These are phyloP conservation scores for Raffaelea deltoideospora DNA, from an alignment of 2,329 filamentous ascomycete species.

Conservation along the genomic window DNA sequence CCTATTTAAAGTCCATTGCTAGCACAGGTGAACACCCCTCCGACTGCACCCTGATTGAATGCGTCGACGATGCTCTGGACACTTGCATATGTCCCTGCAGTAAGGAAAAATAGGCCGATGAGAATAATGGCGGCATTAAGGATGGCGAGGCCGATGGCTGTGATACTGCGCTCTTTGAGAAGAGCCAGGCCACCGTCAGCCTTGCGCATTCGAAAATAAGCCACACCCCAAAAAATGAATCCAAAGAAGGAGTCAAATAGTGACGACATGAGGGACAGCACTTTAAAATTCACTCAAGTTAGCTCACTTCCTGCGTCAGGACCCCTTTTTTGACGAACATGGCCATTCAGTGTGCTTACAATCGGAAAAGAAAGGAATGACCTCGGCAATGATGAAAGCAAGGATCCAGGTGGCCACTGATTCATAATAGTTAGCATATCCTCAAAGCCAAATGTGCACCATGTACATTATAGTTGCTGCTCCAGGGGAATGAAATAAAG, in stretches of 20 bases:
- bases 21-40: slow-evolving; percentile 59
- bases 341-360: no score
- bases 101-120: slow-evolving; percentile 68
- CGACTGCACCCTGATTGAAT: slow-evolving; percentile 49
- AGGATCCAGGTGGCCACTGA: slow-evolving; percentile 57
- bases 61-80: slow-evolving; percentile 62
- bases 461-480: no score
- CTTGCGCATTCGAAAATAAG: slow-evolving; percentile 61
- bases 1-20: slow-evolving; percentile 51
- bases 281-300: slow-evolving; percentile 15
- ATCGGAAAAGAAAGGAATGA: slow-evolving; percentile 86
- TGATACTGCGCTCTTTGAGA: slow-evolving; percentile 35
- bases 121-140: slow-evolving; percentile 61
- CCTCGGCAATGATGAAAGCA: slow-evolving; percentile 84
- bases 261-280: slow-evolving; percentile 64
- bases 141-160: slow-evolving; percentile 35
- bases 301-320: background rate
- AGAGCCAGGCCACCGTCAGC: slow-evolving; percentile 43
- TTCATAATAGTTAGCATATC: slow-evolving; percentile 4
- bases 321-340: no score
- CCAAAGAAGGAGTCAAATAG: slow-evolving; percentile 89
- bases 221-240: slow-evolving; percentile 88
- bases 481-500: no score
- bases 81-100: slow-evolving; percentile 65
- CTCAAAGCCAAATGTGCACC: no score